phyloP scores from a whole-genome alignment of 179 eudicot species.

The Spergularia azorica region DNA sequence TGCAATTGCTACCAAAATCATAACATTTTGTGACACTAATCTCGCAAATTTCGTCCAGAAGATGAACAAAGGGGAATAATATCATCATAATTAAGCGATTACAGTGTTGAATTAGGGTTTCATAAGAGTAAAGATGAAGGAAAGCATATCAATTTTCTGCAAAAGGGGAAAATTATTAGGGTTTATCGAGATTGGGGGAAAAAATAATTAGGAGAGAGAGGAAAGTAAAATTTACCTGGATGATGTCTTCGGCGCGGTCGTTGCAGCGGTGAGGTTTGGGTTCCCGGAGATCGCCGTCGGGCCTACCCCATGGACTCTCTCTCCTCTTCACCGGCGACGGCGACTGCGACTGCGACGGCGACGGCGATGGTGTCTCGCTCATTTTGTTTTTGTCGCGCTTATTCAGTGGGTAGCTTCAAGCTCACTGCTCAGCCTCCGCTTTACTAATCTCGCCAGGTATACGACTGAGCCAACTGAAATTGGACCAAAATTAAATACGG shows the following conservation, averaged over 20 bases:
- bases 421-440: no score
- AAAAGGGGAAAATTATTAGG: not conserved
- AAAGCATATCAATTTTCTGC: not conserved
- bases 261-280: constrained; percentile 85
- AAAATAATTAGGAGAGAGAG: not conserved
- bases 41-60: not conserved
- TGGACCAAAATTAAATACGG: no score
- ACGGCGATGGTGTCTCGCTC: constrained; percentile 6
- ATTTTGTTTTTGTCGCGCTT: not conserved
- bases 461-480: no score
- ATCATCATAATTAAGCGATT: not conserved
- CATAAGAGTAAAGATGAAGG: not conserved
- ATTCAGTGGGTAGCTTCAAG: no score
- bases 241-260: constrained; percentile 84
- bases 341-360: not conserved
- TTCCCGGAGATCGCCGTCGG: constrained; percentile 60
- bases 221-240: constrained; percentile 43
- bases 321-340: constrained; percentile 59
- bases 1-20: no score
- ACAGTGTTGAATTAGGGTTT: not conserved
- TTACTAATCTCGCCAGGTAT: no score
- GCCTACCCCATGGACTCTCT: constrained; percentile 83
- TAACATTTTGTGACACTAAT: no score
- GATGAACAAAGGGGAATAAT: not conserved
- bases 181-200: not conserved